A percentile compares a stretch with the other conserved stretches of the same genome.
These are phyloP conservation scores for Dryadomyces quercus-mongolicae DNA, from an alignment of 2,329 filamentous ascomycete species.

Conservation along the genomic window DNA sequence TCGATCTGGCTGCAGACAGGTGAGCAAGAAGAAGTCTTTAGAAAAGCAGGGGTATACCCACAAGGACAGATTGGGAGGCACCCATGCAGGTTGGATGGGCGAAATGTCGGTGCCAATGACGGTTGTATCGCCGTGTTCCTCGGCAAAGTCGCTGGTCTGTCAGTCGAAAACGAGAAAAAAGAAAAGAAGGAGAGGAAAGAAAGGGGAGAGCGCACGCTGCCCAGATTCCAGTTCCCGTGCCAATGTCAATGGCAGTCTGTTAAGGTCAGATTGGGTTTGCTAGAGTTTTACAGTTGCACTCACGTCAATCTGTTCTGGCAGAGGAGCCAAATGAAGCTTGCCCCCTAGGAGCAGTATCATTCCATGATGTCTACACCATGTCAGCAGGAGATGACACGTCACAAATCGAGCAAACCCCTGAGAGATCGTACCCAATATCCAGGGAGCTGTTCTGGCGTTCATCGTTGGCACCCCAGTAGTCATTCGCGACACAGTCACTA, in stretches of 20 bases:
- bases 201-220: not conserved
- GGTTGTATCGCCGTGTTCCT: not conserved
- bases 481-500: not conserved
- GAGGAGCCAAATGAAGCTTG: not conserved
- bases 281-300: not conserved
- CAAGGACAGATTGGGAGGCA: not conserved
- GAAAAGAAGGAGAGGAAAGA: not conserved
- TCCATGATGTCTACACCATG: not conserved
- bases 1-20: constrained; percentile 30
- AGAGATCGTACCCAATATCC: not conserved
- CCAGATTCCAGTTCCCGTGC: not conserved
- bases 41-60: not conserved
- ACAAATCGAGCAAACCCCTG: not conserved
- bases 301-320: not conserved
- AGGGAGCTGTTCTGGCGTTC: not conserved
- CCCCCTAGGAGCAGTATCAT: not conserved
- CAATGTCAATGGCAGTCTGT: not conserved
- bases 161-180: not conserved
- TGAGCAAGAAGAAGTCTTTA: not conserved
- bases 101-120: not conserved
- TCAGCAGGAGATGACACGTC: not conserved
- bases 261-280: not conserved
- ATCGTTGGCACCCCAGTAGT: not conserved
- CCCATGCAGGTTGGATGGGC: not conserved
- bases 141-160: not conserved